phyloP scores from a whole-genome alignment of 2,329 filamentous ascomycete genomes.

The Aspergillus chevalieri region DNA sequence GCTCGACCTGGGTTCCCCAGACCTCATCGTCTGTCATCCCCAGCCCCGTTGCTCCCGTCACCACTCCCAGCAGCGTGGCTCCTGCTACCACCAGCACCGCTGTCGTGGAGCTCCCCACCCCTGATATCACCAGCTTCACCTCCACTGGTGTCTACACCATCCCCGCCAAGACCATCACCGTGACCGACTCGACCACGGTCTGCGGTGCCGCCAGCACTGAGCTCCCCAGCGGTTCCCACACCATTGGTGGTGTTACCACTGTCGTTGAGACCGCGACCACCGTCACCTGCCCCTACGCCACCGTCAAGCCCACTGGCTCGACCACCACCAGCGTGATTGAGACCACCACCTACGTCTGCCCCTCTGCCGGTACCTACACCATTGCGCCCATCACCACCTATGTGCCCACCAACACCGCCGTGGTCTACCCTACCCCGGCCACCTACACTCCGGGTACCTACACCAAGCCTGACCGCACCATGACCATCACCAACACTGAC shows the following conservation, averaged over 20 bases:
- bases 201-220: conserved; percentile 57
- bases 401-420: conserved; percentile 47
- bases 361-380: conserved; percentile 67
- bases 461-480: conserved; percentile 59
- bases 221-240: conserved; percentile 60
- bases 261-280: conserved; percentile 61
- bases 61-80: conserved; percentile 12
- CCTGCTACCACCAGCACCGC: not conserved
- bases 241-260: conserved; percentile 66
- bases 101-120: conserved; percentile 38
- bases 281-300: conserved; percentile 64
- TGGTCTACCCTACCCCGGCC: conserved; percentile 60
- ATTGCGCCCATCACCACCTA: conserved; percentile 62
- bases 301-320: conserved; percentile 51
- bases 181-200: conserved; percentile 62
- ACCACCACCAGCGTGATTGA: conserved; percentile 62
- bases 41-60: conserved; percentile 9
- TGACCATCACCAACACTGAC: conserved; percentile 64
- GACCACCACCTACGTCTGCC: conserved; percentile 68
- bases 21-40: not conserved
- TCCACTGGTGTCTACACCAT: conserved; percentile 70
- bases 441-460: conserved; percentile 65
- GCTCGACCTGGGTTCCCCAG: not conserved
- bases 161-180: conserved; percentile 63
- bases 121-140: conserved; percentile 49